phyloP scores from a whole-genome alignment of 805 yeast genomes.

The Pichia kluyveri region DNA sequence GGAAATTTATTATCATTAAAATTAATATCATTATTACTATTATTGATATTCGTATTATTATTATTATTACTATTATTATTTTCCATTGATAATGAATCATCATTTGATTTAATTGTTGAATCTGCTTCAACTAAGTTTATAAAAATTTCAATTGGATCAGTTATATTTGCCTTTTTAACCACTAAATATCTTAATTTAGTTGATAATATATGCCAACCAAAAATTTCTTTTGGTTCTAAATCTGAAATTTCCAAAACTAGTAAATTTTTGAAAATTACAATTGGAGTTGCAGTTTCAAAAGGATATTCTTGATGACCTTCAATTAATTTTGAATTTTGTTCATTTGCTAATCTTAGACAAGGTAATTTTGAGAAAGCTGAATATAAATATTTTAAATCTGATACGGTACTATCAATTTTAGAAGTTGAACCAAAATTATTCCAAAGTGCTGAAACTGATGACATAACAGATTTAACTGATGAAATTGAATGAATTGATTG shows the following conservation, averaged over 20 bases:
- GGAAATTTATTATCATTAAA: background rate
- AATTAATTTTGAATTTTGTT: conserved; percentile 47
- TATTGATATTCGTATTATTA: conserved; percentile 6
- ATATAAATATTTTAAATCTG: conserved; percentile 46
- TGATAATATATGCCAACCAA: conserved; percentile 54
- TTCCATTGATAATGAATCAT: conserved; percentile 15
- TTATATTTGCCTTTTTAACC: conserved; percentile 40
- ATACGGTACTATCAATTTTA: conserved; percentile 31
- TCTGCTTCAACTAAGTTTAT: conserved; percentile 48
- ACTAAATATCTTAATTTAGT: conserved; percentile 47
- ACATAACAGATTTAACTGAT: conserved; percentile 46
- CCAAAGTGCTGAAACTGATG: conserved; percentile 36
- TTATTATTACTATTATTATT: conserved; percentile 5
- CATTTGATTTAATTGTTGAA: conserved; percentile 21
- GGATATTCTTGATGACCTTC: conserved; percentile 63
- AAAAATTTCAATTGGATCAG: conserved; percentile 44
- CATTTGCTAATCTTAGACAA: conserved; percentile 51
- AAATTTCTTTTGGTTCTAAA: conserved; percentile 54
- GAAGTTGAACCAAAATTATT: conserved; percentile 27
- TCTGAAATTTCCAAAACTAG: conserved; percentile 53
- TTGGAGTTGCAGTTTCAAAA: conserved; percentile 60
- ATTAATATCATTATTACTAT: conserved; percentile 6
- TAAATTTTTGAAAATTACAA: conserved; percentile 51
- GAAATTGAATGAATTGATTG: conserved; percentile 50
- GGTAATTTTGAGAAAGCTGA: conserved; percentile 60